Evolutionary conservation across 1,284 basidiomycete genomes (phyloP).

Genomic region (Neolentinus lepideus): DNA sequence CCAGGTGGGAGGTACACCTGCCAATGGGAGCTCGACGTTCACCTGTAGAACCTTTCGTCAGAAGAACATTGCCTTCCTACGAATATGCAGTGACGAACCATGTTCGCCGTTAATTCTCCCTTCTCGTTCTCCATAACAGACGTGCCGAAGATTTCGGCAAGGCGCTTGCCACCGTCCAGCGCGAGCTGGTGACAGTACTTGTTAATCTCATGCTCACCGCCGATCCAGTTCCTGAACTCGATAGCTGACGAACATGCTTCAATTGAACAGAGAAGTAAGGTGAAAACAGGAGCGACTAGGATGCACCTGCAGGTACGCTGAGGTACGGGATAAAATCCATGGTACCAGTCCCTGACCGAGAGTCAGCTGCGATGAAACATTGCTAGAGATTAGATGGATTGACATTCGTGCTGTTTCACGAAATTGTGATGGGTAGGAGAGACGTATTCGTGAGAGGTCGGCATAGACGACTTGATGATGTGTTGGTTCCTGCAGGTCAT

Average conservation of each 20-base stretch:
- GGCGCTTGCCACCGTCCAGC: slow-evolving; percentile 56
- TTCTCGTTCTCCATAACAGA: slow-evolving; percentile 46
- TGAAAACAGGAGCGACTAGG: background rate
- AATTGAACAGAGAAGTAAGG: slow-evolving; percentile 12
- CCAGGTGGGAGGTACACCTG: slow-evolving; percentile 17
- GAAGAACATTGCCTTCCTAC: no score
- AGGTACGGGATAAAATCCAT: slow-evolving; percentile 50
- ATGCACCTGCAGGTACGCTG: slow-evolving; percentile 46
- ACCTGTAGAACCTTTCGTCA: slow-evolving; percentile 24
- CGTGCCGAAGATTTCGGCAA: slow-evolving; percentile 64
- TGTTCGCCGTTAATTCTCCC: slow-evolving; percentile 63
- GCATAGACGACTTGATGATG: slow-evolving; percentile 68
- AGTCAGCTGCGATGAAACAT: background rate
- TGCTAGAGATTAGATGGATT: no score
- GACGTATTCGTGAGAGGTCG: slow-evolving; percentile 42
- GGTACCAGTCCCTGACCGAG: slow-evolving; percentile 59
- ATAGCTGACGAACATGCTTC: slow-evolving; percentile 40
- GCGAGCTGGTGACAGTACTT: slow-evolving; percentile 74
- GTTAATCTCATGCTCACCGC: slow-evolving; percentile 78
- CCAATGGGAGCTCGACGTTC: slow-evolving; percentile 50
- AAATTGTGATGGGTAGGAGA: slow-evolving; percentile 30
- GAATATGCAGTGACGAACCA: slow-evolving; percentile 44
- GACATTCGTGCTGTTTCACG: slow-evolving; percentile 54
- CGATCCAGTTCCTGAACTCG: slow-evolving; percentile 74
- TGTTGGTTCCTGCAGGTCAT: slow-evolving; percentile 75